Percentiles rank a stretch among this genome's conserved stretches.
Conservation (phyloP, 345 rosid species). For the Populus nigra region DNA sequence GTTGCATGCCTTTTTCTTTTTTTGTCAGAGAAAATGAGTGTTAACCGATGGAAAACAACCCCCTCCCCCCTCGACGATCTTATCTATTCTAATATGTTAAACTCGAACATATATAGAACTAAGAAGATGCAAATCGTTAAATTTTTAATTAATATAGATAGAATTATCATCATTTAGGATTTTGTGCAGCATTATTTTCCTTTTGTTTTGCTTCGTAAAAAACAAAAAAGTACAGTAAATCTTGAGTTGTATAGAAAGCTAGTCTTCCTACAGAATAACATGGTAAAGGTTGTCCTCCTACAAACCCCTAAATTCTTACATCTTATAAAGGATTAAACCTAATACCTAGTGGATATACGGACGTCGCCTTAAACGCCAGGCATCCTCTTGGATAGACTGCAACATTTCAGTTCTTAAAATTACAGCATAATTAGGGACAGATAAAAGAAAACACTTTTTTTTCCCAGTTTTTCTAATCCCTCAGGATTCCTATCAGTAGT, state of each 20-base stretch:
- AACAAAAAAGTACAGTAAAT: background rate
- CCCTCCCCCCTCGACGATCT: no score
- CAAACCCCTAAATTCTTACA: background rate
- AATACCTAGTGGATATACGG: background rate
- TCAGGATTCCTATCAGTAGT: background rate
- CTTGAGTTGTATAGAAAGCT: background rate
- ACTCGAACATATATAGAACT: no score
- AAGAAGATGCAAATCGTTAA: background rate
- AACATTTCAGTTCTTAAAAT: background rate
- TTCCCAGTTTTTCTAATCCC: background rate
- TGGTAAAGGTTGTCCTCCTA: background rate
- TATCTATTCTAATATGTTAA: no score
- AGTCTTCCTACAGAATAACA: background rate
- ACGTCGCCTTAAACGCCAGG: background rate
- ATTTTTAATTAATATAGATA: background rate
- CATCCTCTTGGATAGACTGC: background rate
- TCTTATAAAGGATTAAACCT: background rate
- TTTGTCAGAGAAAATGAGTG: background rate
- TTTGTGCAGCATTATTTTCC: background rate
- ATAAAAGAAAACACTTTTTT: background rate
- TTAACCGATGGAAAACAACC: no score
- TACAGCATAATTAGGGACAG: background rate
- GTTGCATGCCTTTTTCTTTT: background rate
- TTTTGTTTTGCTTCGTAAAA: no score
- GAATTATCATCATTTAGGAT: background rate